Conservation (phyloP, 2,329 filamentous ascomycete genomes). For the Pseudonectria buxi region DNA sequence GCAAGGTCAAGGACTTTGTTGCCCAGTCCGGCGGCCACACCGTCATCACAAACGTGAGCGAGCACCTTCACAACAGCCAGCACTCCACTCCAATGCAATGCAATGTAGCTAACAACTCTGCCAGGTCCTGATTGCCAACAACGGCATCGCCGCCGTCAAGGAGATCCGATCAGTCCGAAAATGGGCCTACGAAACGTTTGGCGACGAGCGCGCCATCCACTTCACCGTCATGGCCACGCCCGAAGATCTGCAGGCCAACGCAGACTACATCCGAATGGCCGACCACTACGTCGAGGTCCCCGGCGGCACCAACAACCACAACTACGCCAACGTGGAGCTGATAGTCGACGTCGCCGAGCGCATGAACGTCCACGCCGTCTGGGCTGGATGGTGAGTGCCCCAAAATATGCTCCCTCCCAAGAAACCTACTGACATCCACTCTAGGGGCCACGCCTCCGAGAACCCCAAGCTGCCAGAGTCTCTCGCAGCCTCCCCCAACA, state of each 20-base stretch:
- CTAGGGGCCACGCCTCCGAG: conserved; percentile 92
- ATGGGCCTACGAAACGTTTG: conserved; percentile 99
- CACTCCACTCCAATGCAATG: no score
- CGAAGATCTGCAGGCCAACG: conserved; percentile 94
- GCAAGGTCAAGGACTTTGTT: conserved; percentile 95
- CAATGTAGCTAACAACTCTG: conserved; percentile 1
- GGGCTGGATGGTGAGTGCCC: conserved; percentile 83
- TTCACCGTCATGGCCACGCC: conserved; percentile 99
- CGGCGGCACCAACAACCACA: conserved; percentile 99
- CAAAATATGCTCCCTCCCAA: not conserved
- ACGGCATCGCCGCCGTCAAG: conserved; percentile 98
- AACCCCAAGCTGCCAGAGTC: conserved; percentile 97
- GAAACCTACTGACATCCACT: conserved; percentile 6
- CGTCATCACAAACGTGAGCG: conserved; percentile 92
- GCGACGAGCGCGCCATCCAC: conserved; percentile 95
- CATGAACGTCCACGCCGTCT: conserved; percentile 97
- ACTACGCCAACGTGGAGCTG: conserved; percentile 98
- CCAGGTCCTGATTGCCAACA: conserved; percentile 97
- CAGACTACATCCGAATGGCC: conserved; percentile 99
- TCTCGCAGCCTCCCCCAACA: conserved; percentile 90
- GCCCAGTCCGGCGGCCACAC: conserved; percentile 85
- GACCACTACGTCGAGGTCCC: conserved; percentile 99
- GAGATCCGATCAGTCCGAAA: conserved; percentile 98
- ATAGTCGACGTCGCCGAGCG: conserved; percentile 98
- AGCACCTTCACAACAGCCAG: not conserved